Percentiles rank a stretch among this genome's conserved stretches.
Evolutionary conservation across 2,329 filamentous ascomycete genomes (phyloP).

Genomic region (Parasarocladium wereldwijsianum): DNA sequence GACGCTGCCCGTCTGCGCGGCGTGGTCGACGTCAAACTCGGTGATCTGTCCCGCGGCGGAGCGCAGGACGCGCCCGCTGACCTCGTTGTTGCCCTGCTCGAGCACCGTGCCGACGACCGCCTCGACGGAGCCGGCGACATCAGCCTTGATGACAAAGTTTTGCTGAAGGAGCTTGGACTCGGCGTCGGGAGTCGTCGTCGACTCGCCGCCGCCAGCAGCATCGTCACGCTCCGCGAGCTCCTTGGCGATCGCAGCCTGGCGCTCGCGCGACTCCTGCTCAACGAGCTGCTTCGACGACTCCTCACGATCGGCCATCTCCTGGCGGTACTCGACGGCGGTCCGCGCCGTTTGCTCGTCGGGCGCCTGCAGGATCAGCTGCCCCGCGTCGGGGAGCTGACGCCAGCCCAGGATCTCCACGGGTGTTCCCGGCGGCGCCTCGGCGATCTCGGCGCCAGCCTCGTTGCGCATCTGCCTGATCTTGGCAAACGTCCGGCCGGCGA

Average conservation of each 20-base stretch:
- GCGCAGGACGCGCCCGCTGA: slow-evolving; percentile 61
- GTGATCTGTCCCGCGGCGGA: slow-evolving; percentile 63
- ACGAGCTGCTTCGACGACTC: slow-evolving; percentile 72
- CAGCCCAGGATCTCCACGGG: slow-evolving; percentile 93
- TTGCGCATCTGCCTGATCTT: slow-evolving; percentile 74
- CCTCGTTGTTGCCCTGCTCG: slow-evolving; percentile 72
- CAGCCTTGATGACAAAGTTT: slow-evolving; percentile 79
- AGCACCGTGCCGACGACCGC: slow-evolving; percentile 46
- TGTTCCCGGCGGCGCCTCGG: slow-evolving; percentile 69
- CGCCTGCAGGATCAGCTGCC: slow-evolving; percentile 77
- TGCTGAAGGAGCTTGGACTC: slow-evolving; percentile 25
- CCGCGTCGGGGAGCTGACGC: slow-evolving; percentile 68
- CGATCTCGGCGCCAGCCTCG: slow-evolving; percentile 60
- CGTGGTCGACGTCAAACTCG: slow-evolving; percentile 83
- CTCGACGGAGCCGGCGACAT: slow-evolving; percentile 51
- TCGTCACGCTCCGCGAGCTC: slow-evolving; percentile 19
- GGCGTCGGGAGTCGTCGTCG: too few relatives aligned
- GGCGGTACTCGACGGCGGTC: slow-evolving; percentile 60
- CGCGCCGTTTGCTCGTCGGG: slow-evolving; percentile 65
- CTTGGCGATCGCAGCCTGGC: slow-evolving; percentile 32
- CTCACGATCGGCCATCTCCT: slow-evolving; percentile 55
- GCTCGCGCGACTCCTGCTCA: slow-evolving; percentile 48
- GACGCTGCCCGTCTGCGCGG: slow-evolving; percentile 57
- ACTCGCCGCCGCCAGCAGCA: slow-evolving; percentile 19
- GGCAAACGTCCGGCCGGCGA: slow-evolving; percentile 80